Conservation (phyloP, 202 grass and related monocot species). For the Bolboschoenoplectus hybrid region DNA sequence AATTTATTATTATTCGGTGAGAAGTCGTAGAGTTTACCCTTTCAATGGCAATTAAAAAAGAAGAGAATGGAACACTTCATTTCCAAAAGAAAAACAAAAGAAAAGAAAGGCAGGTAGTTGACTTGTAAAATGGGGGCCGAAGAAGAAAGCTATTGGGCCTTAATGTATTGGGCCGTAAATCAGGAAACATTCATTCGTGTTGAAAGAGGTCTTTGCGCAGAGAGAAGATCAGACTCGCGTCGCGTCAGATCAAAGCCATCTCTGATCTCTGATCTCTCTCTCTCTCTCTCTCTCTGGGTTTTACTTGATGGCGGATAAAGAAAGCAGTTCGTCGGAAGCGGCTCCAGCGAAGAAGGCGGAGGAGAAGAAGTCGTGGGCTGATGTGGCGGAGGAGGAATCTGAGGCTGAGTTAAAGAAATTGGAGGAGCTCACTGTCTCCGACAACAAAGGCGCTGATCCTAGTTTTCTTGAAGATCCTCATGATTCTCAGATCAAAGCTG, state of each 20-base stretch:
- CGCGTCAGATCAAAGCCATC: conserved; percentile 29
- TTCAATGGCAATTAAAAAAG: not conserved
- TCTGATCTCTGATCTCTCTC: not conserved
- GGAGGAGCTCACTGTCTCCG: conserved; percentile 68
- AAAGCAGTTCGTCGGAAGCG: conserved; percentile 14
- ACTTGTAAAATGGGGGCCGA: conserved; percentile 13
- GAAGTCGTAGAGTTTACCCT: not conserved
- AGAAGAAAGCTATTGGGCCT: not conserved
- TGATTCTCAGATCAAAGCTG: conserved; percentile 83
- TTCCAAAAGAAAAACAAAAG: not conserved
- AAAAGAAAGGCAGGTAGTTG: not conserved
- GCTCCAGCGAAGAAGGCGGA: conserved; percentile 38
- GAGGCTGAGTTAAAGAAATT: conserved; percentile 69
- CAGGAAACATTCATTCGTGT: too few relatives aligned
- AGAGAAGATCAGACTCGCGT: not conserved
- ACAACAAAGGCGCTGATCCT: conserved; percentile 39
- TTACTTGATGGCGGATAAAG: conserved; percentile 37
- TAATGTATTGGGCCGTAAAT: not conserved
- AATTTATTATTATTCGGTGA: not conserved
- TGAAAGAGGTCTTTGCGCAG: not conserved
- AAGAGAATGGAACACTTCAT: not conserved
- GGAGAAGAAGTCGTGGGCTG: conserved; percentile 83
- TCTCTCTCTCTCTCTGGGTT: not conserved
- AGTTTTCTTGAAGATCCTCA: conserved; percentile 82
- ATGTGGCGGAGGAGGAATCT: conserved; percentile 71